phyloP scores from a whole-genome alignment of 2,329 filamentous ascomycete genomes.

The Sclerotinia subarctica region DNA sequence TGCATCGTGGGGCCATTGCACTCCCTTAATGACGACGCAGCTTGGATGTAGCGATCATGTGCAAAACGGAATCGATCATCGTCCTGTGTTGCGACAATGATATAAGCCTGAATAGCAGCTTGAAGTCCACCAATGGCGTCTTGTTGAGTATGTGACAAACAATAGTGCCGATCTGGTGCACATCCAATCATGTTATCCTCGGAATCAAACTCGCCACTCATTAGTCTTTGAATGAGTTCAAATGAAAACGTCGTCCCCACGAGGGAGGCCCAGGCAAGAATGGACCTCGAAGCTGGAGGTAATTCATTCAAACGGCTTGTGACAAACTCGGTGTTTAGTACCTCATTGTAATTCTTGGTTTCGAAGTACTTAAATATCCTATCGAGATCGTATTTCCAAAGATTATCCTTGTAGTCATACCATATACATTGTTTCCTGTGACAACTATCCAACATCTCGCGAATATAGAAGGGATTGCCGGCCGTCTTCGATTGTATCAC shows the following conservation, averaged over 20 bases:
- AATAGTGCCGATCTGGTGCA: constrained; percentile 38
- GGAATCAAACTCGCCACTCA: constrained; percentile 71
- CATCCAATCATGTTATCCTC: constrained; percentile 37
- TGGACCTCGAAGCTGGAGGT: constrained; percentile 67
- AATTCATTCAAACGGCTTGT: constrained; percentile 73
- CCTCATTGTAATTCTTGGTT: constrained; percentile 72
- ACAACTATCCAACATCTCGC: constrained; percentile 85
- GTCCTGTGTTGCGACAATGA: constrained; percentile 75
- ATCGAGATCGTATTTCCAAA: constrained; percentile 84
- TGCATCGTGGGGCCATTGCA: constrained; percentile 78
- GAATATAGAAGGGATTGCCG: constrained; percentile 83
- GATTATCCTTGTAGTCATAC: constrained; percentile 80
- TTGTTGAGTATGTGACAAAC: constrained; percentile 53
- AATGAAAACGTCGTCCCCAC: constrained; percentile 84
- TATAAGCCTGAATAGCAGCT: constrained; percentile 72
- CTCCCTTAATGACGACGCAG: constrained; percentile 66
- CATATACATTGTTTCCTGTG: constrained; percentile 84
- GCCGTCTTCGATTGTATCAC: constrained; percentile 73
- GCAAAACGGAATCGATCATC: constrained; percentile 87
- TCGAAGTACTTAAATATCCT: constrained; percentile 82
- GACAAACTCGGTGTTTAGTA: constrained; percentile 80
- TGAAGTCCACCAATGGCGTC: constrained; percentile 79
- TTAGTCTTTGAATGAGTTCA: constrained; percentile 69
- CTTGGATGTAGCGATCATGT: constrained; percentile 82
- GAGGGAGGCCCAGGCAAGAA: constrained; percentile 83